Percentiles rank a stretch among this genome's conserved stretches.
These are phyloP conservation scores for Ampelocalamus luodianensis DNA, from an alignment of 176 grass and related monocot species.

Conservation along the genomic window DNA sequence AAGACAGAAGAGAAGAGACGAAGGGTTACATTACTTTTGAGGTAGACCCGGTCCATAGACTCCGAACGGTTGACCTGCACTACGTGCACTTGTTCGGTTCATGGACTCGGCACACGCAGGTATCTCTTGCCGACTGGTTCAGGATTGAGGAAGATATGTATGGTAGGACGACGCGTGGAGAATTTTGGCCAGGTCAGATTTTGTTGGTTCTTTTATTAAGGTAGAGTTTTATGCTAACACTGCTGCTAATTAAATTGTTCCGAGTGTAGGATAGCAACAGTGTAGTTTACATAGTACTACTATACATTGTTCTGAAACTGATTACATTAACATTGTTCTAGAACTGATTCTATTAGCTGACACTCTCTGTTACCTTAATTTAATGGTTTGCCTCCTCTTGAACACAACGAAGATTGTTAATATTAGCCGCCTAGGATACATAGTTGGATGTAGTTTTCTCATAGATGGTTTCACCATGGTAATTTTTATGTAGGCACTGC, in stretches of 20 bases:
- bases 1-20: constrained; percentile 25
- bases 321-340: neutral
- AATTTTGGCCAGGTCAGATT: constrained; percentile 48
- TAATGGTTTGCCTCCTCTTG: neutral
- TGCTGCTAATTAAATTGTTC: neutral
- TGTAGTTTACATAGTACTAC: neutral
- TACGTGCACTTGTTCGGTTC: neutral
- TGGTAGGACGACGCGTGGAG: constrained; percentile 35
- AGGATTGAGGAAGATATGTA: neutral
- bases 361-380: neutral
- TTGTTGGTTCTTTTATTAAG: neutral
- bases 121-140: too few species aligned
- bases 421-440: neutral
- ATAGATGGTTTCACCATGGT: neutral
- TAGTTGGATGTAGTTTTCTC: neutral
- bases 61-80: neutral
- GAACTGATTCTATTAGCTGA: neutral
- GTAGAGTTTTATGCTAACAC: neutral
- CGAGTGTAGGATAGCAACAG: neutral
- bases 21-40: neutral
- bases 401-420: neutral
- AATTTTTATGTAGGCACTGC: neutral
- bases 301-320: neutral
- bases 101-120: constrained; percentile 22
- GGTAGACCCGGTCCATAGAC: constrained; percentile 34